A percentile compares a stretch with the other conserved stretches of the same genome.
Conservation (phyloP, 1,139 yeast species). For the Zygosaccharomyces sapae region DNA sequence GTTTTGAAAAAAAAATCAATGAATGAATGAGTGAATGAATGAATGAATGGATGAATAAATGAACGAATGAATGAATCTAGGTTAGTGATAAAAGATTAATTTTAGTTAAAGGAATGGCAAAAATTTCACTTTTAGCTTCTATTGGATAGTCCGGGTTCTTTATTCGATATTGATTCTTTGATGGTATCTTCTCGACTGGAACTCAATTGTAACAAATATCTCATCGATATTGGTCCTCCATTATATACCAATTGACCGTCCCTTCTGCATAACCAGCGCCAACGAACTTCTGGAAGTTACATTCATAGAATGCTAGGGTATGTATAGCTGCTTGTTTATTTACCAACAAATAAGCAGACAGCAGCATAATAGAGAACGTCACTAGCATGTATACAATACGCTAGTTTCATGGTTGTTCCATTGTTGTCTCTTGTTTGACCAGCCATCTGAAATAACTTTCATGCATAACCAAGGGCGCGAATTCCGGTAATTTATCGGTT, state of each 20-base stretch:
- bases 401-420: conserved; percentile 4
- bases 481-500: not conserved
- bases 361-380: not conserved
- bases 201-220: not conserved
- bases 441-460: conserved; percentile 3
- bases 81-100: not conserved
- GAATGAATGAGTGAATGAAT: conserved; percentile 6
- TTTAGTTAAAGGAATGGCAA: conserved; percentile 2
- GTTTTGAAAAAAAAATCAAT: conserved; percentile 4
- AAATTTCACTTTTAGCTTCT: not conserved
- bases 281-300: not conserved
- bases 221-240: not conserved
- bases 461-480: not conserved
- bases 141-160: not conserved
- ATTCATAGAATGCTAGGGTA: not conserved
- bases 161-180: not conserved
- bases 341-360: not conserved
- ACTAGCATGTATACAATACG: not conserved
- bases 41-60: not conserved
- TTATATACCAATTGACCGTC: conserved; percentile 1
- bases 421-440: not conserved
- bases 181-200: not conserved
- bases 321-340: conserved; percentile 1
- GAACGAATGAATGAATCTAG: not conserved
- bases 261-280: not conserved